These are phyloP conservation scores for Eimeria acervulina DNA, from an alignment of 169 alveolate species.

Conservation along the genomic window DNA sequence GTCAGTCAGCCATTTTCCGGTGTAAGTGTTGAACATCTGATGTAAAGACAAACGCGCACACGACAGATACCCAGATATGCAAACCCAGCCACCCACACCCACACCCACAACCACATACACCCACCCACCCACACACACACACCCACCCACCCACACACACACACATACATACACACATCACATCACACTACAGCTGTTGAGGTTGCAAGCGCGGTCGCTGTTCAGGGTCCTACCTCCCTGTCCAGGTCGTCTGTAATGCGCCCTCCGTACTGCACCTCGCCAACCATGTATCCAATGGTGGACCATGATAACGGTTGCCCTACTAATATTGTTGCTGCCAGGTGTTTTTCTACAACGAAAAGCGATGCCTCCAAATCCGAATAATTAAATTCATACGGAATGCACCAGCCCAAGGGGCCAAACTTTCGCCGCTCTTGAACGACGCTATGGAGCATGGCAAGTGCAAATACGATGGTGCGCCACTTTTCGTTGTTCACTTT, in stretches of 20 bases:
- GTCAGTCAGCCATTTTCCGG: constrained; percentile 91
- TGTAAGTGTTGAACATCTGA: constrained; percentile 93
- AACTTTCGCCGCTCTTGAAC: constrained; percentile 96
- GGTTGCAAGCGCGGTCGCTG: not conserved
- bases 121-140: no score
- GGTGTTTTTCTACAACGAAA: constrained; percentile 95
- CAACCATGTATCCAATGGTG: constrained; percentile 96
- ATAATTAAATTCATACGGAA: constrained; percentile 98
- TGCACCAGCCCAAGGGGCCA: constrained; percentile 98
- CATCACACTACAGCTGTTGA: no score
- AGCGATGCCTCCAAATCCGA: constrained; percentile 98
- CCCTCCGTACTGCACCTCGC: constrained; percentile 98
- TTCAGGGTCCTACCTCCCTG: constrained; percentile 89
- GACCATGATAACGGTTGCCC: constrained; percentile 94
- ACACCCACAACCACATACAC: no score
- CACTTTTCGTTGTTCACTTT: constrained; percentile 97
- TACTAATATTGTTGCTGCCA: constrained; percentile 92
- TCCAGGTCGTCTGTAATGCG: constrained; percentile 97
- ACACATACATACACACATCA: no score
- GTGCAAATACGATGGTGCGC: constrained; percentile 95
- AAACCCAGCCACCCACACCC: no score
- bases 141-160: no score
- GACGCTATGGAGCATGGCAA: constrained; percentile 93
- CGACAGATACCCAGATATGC: no score
- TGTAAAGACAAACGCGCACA: not conserved